A percentile compares a stretch with the other conserved stretches of the same genome.
These are phyloP conservation scores for Chernovozyma aurita DNA, from an alignment of 1,139 yeast species.

Conservation along the genomic window DNA sequence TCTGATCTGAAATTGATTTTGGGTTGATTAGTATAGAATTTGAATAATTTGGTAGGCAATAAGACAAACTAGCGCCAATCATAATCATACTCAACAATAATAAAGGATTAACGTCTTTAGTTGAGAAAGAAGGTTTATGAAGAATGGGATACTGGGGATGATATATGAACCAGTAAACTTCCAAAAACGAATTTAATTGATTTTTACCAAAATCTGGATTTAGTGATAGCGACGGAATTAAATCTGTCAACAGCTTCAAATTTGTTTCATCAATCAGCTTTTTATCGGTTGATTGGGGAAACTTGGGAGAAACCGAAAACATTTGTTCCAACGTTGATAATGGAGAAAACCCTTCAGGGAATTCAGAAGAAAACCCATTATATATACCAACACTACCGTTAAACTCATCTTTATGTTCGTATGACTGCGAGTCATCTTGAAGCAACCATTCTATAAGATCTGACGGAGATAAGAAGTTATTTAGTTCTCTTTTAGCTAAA, in stretches of 20 bases:
- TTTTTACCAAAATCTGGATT: slow-evolving; percentile 19
- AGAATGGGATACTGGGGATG: slow-evolving; percentile 59
- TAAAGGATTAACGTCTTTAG: slow-evolving; percentile 47
- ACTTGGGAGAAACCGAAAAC: slow-evolving; percentile 26
- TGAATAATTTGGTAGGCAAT: slow-evolving; percentile 1
- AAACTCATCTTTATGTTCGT: slow-evolving; percentile 4
- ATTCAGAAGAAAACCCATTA: slow-evolving; percentile 12
- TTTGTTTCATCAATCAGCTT: slow-evolving; percentile 21
- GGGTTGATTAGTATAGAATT: slow-evolving; percentile 7
- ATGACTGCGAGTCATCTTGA: slow-evolving; percentile 17
- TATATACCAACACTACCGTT: slow-evolving; percentile 8
- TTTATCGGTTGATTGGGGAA: slow-evolving; percentile 25
- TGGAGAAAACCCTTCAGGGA: slow-evolving; percentile 19
- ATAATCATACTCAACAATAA: slow-evolving; percentile 52
- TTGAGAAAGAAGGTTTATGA: slow-evolving; percentile 57
- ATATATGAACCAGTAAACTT: slow-evolving; percentile 49
- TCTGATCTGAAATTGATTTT: slow-evolving; percentile 25
- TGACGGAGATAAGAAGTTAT: slow-evolving; percentile 19
- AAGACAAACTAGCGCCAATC: slow-evolving; percentile 44
- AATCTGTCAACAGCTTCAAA: slow-evolving; percentile 22
- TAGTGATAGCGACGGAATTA: slow-evolving; percentile 30
- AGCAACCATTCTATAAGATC: slow-evolving; percentile 29
- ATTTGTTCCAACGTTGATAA: slow-evolving; percentile 26
- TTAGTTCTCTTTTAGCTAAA: neutral
- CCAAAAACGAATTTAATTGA: slow-evolving; percentile 24